These are phyloP conservation scores for Globisporangium sylvaticum DNA, from an alignment of 352 stramenopile species.

Conservation along the genomic window DNA sequence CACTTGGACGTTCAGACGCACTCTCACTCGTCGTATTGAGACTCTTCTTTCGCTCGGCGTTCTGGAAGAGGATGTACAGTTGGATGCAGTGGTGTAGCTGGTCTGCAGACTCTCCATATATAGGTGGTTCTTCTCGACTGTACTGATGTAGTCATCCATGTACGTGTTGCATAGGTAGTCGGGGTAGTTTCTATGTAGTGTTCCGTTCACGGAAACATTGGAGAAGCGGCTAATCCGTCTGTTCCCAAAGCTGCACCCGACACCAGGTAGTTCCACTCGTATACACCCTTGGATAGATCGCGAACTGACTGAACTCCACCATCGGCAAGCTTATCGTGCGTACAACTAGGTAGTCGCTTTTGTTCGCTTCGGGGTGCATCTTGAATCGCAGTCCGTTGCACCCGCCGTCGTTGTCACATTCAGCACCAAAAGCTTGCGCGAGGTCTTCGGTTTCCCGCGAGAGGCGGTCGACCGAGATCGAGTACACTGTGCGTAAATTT, in stretches of 20 bases:
- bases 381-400: background rate
- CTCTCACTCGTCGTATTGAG: background rate
- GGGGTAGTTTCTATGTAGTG: background rate
- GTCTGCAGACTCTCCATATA: slow-evolving; percentile 40
- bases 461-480: slow-evolving; percentile 6
- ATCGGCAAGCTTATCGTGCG: slow-evolving; percentile 1
- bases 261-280: too few species aligned
- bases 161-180: background rate
- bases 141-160: slow-evolving; percentile 11
- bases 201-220: too few species aligned
- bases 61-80: slow-evolving; percentile 39
- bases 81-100: slow-evolving; percentile 27
- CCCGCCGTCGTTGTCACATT: background rate
- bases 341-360: slow-evolving; percentile 1
- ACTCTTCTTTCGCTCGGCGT: slow-evolving; percentile 15
- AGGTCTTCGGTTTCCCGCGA: slow-evolving; percentile 8
- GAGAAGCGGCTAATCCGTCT: too few species aligned
- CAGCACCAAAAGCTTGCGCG: background rate
- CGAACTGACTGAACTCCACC: background rate
- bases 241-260: too few species aligned
- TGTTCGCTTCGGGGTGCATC: slow-evolving; percentile 11
- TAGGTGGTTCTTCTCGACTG: slow-evolving; percentile 30
- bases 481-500: slow-evolving; percentile 7
- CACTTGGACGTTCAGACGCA: slow-evolving; percentile 10
- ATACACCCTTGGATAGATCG: too few species aligned